Conservation (phyloP, 2,329 filamentous ascomycete species). For the Didymella sp. region DNA sequence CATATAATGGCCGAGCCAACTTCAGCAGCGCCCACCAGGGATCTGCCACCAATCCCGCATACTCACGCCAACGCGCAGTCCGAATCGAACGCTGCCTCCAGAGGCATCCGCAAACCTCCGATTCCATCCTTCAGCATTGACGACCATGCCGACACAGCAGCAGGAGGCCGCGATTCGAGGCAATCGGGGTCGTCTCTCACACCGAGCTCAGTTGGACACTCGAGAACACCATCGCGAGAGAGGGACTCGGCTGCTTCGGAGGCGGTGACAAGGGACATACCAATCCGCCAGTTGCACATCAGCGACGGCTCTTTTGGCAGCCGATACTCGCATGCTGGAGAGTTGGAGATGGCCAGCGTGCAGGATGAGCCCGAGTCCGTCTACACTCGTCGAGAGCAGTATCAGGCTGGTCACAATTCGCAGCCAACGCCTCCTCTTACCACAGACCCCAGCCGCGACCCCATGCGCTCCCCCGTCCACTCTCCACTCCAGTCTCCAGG, state of each 20-base stretch:
- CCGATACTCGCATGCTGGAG: slow-evolving; percentile 43
- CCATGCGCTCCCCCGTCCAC: slow-evolving; percentile 30
- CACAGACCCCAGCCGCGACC: slow-evolving; percentile 34
- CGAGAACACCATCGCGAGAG: slow-evolving; percentile 46
- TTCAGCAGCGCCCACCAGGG: slow-evolving; percentile 30
- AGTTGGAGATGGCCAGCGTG: slow-evolving; percentile 39
- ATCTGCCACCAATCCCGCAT: slow-evolving; percentile 39
- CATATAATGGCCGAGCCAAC: slow-evolving; percentile 40
- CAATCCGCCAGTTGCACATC: slow-evolving; percentile 45
- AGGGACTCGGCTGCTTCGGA: slow-evolving; percentile 35
- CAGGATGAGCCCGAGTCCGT: slow-evolving; percentile 34
- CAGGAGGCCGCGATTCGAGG: slow-evolving; percentile 42
- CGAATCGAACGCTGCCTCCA: slow-evolving; percentile 19
- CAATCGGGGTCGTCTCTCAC: slow-evolving; percentile 45
- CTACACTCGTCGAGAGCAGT: slow-evolving; percentile 32
- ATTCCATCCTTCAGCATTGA: slow-evolving; percentile 45
- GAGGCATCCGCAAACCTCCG: slow-evolving; percentile 25
- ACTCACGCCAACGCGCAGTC: slow-evolving; percentile 19
- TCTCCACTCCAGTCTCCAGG: slow-evolving; percentile 41
- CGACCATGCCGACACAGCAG: slow-evolving; percentile 40
- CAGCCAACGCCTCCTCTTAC: slow-evolving; percentile 37
- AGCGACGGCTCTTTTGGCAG: slow-evolving; percentile 41
- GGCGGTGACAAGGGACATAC: slow-evolving; percentile 43
- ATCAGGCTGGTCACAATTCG: slow-evolving; percentile 28
- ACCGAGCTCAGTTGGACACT: slow-evolving; percentile 45